These are phyloP conservation scores for Aspergillus floridensis DNA, from an alignment of 2,329 filamentous ascomycete species.

Conservation along the genomic window DNA sequence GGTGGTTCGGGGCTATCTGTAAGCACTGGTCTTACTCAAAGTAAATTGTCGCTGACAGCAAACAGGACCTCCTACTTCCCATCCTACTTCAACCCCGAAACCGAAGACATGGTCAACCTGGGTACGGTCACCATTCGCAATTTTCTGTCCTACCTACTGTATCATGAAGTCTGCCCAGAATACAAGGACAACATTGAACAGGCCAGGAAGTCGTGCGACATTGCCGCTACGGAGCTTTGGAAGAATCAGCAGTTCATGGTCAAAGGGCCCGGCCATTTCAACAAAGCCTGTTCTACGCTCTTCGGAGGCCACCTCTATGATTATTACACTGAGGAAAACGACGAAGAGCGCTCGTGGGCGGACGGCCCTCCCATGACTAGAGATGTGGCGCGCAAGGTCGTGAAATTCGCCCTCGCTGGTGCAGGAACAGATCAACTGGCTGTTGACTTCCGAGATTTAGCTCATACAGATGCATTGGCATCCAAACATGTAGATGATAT, in stretches of 20 bases:
- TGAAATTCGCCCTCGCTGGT: constrained; percentile 51
- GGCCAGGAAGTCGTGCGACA: constrained; percentile 65
- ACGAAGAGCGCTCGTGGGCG: constrained; percentile 40
- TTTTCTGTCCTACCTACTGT: constrained; percentile 82
- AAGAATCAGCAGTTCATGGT: constrained; percentile 52
- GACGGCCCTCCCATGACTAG: constrained; percentile 41
- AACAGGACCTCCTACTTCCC: constrained; percentile 57
- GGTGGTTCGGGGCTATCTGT: constrained; percentile 77
- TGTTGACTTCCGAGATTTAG: constrained; percentile 38
- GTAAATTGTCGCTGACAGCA: constrained; percentile 5
- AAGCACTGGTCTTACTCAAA: constrained; percentile 32
- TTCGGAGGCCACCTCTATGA: constrained; percentile 57
- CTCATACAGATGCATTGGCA: constrained; percentile 34
- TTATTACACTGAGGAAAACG: constrained; percentile 39
- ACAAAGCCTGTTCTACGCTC: constrained; percentile 68
- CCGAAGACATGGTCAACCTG: constrained; percentile 52
- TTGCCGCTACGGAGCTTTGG: constrained; percentile 66
- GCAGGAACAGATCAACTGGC: constrained; percentile 43
- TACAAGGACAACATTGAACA: constrained; percentile 64
- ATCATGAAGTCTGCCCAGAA: constrained; percentile 84
- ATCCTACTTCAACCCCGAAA: constrained; percentile 56
- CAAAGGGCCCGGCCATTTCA: constrained; percentile 73
- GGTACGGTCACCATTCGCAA: constrained; percentile 71
- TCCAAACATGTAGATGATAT: constrained; percentile 50
- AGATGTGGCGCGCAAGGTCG: constrained; percentile 49